Conservation (phyloP, 352 stramenopile species). For the Globisporangium heterothallicum region DNA sequence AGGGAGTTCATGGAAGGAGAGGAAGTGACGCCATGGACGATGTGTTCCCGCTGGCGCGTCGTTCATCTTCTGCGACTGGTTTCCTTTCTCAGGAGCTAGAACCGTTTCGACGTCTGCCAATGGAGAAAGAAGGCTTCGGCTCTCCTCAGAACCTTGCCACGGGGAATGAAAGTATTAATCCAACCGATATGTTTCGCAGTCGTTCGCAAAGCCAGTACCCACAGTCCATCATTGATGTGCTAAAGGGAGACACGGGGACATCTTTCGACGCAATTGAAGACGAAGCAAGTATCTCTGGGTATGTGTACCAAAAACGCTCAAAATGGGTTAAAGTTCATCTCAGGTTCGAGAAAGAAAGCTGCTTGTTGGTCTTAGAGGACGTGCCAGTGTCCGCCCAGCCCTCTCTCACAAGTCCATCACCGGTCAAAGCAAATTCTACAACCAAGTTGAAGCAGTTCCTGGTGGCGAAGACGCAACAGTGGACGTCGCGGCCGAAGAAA, state of each 20-base stretch:
- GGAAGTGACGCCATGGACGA: conserved; percentile 43
- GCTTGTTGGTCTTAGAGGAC: conserved; percentile 42
- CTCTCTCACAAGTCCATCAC: conserved; percentile 6
- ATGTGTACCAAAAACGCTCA: conserved; percentile 65
- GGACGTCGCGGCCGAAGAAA: conserved; percentile 49
- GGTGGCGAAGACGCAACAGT: conserved; percentile 49
- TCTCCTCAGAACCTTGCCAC: conserved; percentile 53
- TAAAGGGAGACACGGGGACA: conserved; percentile 49
- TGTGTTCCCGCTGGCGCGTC: conserved; percentile 43
- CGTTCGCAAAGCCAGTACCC: conserved; percentile 67
- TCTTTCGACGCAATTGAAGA: conserved; percentile 56
- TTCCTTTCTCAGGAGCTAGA: conserved; percentile 61
- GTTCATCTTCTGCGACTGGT: conserved; percentile 57
- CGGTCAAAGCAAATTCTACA: conserved; percentile 18
- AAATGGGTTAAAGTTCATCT: conserved; percentile 74
- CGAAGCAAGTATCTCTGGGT: conserved; percentile 43
- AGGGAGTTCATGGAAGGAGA: conserved; percentile 14
- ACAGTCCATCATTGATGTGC: conserved; percentile 66
- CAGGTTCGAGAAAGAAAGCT: conserved; percentile 66
- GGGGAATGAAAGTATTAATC: conserved; percentile 50
- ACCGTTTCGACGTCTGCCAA: conserved; percentile 55
- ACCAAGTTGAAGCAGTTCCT: conserved; percentile 63
- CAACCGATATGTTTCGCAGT: conserved; percentile 68
- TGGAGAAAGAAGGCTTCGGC: conserved; percentile 70
- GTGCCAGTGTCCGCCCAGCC: conserved; percentile 4